These are phyloP conservation scores for Orobanche coerulescens DNA, from an alignment of 257 asterid genomes.

Conservation along the genomic window DNA sequence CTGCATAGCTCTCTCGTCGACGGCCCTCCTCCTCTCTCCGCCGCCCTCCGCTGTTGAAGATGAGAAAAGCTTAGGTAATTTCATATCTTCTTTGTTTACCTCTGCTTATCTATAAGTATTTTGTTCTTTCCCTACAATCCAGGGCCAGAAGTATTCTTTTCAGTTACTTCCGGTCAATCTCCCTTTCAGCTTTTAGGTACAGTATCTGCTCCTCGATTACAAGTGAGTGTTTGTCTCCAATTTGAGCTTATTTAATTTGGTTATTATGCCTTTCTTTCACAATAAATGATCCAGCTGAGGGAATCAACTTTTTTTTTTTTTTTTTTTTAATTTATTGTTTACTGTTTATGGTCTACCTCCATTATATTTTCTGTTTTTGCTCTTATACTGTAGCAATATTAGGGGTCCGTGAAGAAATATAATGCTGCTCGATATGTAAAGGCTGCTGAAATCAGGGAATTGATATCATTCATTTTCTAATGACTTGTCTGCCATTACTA, in stretches of 20 bases:
- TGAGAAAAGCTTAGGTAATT: slow-evolving; percentile 15
- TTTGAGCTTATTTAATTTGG: slow-evolving; percentile 10
- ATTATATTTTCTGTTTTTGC: background rate
- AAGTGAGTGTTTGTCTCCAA: background rate
- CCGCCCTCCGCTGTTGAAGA: slow-evolving; percentile 6
- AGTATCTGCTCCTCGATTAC: slow-evolving; percentile 1
- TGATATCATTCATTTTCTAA: slow-evolving; percentile 2
- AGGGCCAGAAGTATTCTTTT: background rate
- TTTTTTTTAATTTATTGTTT: background rate
- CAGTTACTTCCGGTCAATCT: background rate
- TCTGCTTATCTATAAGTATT: background rate
- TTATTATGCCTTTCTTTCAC: background rate
- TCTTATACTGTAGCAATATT: background rate
- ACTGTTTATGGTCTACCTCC: background rate
- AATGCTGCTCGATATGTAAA: background rate
- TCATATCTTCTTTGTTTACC: background rate
- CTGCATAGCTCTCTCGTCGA: slow-evolving; percentile 20
- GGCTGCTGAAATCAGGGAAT: background rate
- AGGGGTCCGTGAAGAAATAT: background rate
- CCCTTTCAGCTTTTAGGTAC: background rate
- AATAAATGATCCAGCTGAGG: background rate
- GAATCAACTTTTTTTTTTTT: background rate
- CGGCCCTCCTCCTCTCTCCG: slow-evolving; percentile 15
- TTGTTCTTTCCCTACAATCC: background rate
- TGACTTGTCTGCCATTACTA: background rate